These are phyloP conservation scores for Penicillium sumatraense DNA, from an alignment of 2,329 filamentous ascomycete species.

Conservation along the genomic window DNA sequence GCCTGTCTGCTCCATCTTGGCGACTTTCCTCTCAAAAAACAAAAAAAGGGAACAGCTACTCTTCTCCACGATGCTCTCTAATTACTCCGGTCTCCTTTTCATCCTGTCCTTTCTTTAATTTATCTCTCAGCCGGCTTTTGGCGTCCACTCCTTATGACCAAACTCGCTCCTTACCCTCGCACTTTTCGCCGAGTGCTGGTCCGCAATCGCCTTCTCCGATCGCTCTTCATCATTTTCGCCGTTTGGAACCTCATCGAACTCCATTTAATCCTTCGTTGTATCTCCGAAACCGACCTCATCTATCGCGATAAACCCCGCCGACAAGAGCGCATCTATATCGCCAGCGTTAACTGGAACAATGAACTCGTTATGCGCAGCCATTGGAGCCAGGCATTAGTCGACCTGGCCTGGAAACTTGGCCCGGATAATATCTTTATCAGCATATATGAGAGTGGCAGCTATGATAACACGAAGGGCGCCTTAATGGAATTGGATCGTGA, in stretches of 20 bases:
- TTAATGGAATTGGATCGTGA: conserved; percentile 61
- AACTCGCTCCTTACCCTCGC: conserved; percentile 11
- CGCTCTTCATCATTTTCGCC: conserved; percentile 20
- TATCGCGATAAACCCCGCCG: conserved; percentile 15
- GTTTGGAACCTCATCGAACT: conserved; percentile 27
- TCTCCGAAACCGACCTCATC: conserved; percentile 16
- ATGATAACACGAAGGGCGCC: conserved; percentile 68
- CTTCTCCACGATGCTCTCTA: conserved; percentile 6
- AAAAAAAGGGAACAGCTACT: too few relatives aligned
- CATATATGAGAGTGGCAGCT: conserved; percentile 71
- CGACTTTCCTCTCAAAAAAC: too few relatives aligned
- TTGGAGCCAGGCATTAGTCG: conserved; percentile 66
- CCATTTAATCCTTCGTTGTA: conserved; percentile 19
- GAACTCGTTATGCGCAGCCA: conserved; percentile 62
- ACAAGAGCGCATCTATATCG: conserved; percentile 63
- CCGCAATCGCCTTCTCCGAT: conserved; percentile 23
- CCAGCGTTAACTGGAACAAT: conserved; percentile 71
- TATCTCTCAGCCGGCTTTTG: conserved; percentile 5
- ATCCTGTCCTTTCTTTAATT: too few relatives aligned
- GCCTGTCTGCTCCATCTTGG: too few relatives aligned
- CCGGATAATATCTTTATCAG: conserved; percentile 69
- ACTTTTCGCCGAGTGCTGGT: conserved; percentile 17
- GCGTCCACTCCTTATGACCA: conserved; percentile 19
- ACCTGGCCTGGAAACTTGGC: conserved; percentile 62
- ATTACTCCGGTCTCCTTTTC: too few relatives aligned